These are phyloP conservation scores for Pisolithus thermaeus DNA, from an alignment of 1,284 basidiomycete species.

Conservation along the genomic window DNA sequence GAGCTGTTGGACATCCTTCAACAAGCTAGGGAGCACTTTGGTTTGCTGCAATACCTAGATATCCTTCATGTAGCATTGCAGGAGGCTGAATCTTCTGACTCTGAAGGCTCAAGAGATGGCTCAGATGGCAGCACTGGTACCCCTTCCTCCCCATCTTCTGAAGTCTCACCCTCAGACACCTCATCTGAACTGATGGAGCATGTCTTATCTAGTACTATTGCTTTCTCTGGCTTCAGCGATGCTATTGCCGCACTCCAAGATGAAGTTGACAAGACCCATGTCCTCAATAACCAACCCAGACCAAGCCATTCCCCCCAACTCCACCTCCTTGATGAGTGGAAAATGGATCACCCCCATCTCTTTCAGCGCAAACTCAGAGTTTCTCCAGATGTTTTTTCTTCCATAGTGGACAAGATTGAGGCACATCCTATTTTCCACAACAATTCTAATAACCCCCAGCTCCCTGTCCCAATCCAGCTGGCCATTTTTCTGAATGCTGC, in stretches of 20 bases:
- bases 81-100: too few species aligned
- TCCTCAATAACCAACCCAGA: not conserved
- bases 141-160: too few species aligned
- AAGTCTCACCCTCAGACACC: too few species aligned
- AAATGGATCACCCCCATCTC: not conserved
- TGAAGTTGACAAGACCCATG: not conserved
- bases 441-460: slow-evolving; percentile 24
- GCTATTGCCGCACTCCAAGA: not conserved
- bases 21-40: too few species aligned
- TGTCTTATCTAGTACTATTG: too few species aligned
- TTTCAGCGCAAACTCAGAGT: slow-evolving; percentile 4
- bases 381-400: slow-evolving; percentile 6
- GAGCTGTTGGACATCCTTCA: too few species aligned
- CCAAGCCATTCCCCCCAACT: slow-evolving; percentile 2
- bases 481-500: slow-evolving; percentile 24
- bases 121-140: too few species aligned
- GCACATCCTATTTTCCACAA: slow-evolving; percentile 20
- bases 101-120: too few species aligned
- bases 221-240: not conserved
- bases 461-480: slow-evolving; percentile 32
- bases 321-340: not conserved
- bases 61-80: too few species aligned
- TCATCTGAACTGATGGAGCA: too few species aligned
- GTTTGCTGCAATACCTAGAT: too few species aligned
- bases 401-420: slow-evolving; percentile 7